These are phyloP conservation scores for Thuja plicata DNA, from an alignment of 83 land plant genomes.

Conservation along the genomic window DNA sequence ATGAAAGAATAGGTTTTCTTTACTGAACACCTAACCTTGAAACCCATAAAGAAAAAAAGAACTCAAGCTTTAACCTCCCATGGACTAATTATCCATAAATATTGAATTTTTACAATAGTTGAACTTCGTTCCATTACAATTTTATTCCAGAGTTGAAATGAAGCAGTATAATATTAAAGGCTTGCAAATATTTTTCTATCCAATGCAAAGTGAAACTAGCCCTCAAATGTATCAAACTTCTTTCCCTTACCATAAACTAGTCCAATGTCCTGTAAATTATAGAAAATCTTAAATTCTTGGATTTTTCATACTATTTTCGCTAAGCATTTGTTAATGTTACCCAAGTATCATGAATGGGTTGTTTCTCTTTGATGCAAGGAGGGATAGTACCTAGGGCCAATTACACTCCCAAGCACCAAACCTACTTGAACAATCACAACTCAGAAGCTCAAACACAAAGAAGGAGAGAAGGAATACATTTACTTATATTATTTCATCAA, in stretches of 20 bases:
- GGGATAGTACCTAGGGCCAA: no score
- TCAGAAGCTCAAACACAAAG: no score
- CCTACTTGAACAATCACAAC: no score
- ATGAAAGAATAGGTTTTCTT: not conserved
- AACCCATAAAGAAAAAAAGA: not conserved
- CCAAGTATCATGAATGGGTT: not conserved
- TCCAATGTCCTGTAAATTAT: conserved; percentile 1
- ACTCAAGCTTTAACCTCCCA: not conserved
- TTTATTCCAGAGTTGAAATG: not conserved
- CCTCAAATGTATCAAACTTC: not conserved
- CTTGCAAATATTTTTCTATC: not conserved
- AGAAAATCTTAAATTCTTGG: not conserved
- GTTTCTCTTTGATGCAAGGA: no score
- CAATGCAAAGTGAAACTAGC: not conserved
- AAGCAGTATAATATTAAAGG: not conserved
- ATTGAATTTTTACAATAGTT: not conserved
- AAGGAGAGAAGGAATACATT: no score
- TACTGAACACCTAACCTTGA: not conserved
- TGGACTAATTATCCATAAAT: not conserved
- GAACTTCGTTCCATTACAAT: no score
- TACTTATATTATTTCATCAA: no score
- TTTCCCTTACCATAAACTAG: conserved; percentile 5
- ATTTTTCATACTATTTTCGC: not conserved
- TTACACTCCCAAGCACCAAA: no score
- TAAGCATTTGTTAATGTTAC: not conserved